These are phyloP conservation scores for Cephalotrichum gorgonifer DNA, from an alignment of 2,329 filamentous ascomycete genomes.

Conservation along the genomic window DNA sequence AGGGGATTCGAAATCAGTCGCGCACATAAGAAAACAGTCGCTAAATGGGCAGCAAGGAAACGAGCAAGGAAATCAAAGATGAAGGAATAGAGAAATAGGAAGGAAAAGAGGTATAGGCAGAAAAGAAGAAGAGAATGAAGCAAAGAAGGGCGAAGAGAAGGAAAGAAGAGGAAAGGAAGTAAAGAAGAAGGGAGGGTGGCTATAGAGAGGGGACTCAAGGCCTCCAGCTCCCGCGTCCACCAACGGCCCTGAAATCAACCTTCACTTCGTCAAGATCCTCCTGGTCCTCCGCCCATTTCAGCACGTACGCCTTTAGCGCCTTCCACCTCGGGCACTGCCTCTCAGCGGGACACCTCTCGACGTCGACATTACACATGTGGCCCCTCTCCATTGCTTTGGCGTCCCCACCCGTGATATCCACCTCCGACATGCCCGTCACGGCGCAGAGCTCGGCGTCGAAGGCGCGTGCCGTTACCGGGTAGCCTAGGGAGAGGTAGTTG, in stretches of 20 bases:
- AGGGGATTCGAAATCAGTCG: too few relatives aligned
- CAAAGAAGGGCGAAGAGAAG: neutral
- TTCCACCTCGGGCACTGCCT: constrained; percentile 64
- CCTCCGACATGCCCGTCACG: constrained; percentile 58
- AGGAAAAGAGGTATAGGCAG: neutral
- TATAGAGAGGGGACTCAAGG: too few relatives aligned
- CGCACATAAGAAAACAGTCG: too few relatives aligned
- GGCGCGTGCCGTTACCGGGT: constrained; percentile 70
- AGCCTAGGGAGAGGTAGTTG: constrained; percentile 90
- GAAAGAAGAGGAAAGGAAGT: neutral
- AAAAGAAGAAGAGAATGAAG: neutral
- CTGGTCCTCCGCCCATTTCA: constrained; percentile 83
- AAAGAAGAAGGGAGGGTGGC: neutral
- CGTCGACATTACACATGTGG: constrained; percentile 54
- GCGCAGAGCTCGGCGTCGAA: constrained; percentile 81
- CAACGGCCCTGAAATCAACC: constrained; percentile 22
- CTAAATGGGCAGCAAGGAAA: too few relatives aligned
- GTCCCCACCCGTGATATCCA: constrained; percentile 65
- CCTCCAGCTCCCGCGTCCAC: neutral
- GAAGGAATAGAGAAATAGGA: neutral
- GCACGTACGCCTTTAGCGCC: constrained; percentile 73
- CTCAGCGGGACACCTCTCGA: constrained; percentile 28
- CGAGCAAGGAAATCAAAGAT: neutral
- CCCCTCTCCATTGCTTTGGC: constrained; percentile 51
- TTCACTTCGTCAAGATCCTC: constrained; percentile 54